Percentiles rank a stretch among this genome's conserved stretches.
Conservation (phyloP, 129 eudicot genomes). For the Dittrichia graveolens region DNA sequence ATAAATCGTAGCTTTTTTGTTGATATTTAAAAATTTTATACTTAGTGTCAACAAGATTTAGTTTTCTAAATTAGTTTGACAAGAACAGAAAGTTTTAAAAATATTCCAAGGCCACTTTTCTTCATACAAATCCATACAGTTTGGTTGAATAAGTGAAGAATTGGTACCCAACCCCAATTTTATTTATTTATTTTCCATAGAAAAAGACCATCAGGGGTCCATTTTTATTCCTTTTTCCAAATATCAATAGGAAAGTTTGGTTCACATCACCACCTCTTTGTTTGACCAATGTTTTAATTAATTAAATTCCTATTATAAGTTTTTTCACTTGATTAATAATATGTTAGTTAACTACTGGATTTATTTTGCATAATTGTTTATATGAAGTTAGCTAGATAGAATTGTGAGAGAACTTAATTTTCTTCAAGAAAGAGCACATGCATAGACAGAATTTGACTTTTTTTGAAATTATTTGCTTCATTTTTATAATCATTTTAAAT, state of each 20-base stretch:
- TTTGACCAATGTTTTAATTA: not conserved
- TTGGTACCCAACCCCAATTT: conserved; percentile 5
- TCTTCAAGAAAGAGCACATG: not conserved
- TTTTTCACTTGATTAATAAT: not conserved
- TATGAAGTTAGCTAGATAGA: no score
- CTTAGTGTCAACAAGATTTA: no score
- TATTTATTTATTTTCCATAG: not conserved
- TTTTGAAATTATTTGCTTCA: not conserved
- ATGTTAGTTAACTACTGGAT: not conserved
- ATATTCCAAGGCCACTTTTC: not conserved
- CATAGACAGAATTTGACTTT: not conserved
- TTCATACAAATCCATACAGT: conserved; percentile 16
- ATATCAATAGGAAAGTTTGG: conserved; percentile 20
- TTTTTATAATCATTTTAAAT: no score
- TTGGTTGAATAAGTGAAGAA: conserved; percentile 24
- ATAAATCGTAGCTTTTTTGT: no score
- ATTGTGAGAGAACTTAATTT: no score
- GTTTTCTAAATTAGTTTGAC: no score
- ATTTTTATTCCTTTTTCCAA: conserved; percentile 5
- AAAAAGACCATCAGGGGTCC: conserved; percentile 27
- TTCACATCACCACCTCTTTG: conserved; percentile 24
- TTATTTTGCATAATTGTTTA: no score
- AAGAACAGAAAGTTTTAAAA: no score
- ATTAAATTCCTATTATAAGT: not conserved
- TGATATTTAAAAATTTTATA: no score